A percentile compares a stretch with the other conserved stretches of the same genome.
phyloP scores from a whole-genome alignment of 2,329 filamentous ascomycete genomes.

The Fusarium sp. region DNA sequence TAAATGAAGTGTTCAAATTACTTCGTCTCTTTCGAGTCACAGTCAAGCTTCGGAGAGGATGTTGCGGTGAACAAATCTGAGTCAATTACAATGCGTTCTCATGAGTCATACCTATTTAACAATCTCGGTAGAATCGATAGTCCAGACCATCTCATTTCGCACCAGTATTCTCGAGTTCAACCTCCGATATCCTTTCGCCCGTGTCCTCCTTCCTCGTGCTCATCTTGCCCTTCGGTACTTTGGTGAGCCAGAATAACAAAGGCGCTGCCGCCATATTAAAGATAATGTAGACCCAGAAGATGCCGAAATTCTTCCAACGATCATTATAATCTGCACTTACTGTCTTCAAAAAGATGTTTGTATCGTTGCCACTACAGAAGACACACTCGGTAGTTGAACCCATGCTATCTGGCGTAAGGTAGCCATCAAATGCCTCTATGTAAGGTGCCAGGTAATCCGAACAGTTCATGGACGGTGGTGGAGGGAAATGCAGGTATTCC shows the following conservation, averaged over 20 bases:
- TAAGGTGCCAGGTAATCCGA: conserved; percentile 66
- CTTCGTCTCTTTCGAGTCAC: background rate
- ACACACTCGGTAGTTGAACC: conserved; percentile 60
- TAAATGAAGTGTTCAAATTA: background rate
- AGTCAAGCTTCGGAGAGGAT: background rate
- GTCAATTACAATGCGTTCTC: background rate
- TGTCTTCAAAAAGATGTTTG: conserved; percentile 62
- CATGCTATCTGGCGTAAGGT: conserved; percentile 61
- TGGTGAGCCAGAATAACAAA: conserved; percentile 66
- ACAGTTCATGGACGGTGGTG: conserved; percentile 70
- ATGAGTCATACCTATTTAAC: background rate
- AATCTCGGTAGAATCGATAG: background rate
- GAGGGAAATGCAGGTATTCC: conserved; percentile 76
- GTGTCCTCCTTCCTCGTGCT: conserved; percentile 29
- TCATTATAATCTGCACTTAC: conserved; percentile 66
- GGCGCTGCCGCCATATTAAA: conserved; percentile 70
- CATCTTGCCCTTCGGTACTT: conserved; percentile 59
- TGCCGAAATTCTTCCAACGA: conserved; percentile 76
- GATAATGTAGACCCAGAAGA: conserved; percentile 69
- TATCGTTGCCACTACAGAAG: conserved; percentile 65
- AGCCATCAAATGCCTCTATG: conserved; percentile 62
- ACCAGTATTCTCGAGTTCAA: background rate
- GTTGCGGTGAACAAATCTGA: background rate
- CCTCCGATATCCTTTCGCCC: background rate
- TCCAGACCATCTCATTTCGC: rapidly evolving